Conservation (phyloP, 1,284 basidiomycete genomes). For the Entoloma clypeatum region DNA sequence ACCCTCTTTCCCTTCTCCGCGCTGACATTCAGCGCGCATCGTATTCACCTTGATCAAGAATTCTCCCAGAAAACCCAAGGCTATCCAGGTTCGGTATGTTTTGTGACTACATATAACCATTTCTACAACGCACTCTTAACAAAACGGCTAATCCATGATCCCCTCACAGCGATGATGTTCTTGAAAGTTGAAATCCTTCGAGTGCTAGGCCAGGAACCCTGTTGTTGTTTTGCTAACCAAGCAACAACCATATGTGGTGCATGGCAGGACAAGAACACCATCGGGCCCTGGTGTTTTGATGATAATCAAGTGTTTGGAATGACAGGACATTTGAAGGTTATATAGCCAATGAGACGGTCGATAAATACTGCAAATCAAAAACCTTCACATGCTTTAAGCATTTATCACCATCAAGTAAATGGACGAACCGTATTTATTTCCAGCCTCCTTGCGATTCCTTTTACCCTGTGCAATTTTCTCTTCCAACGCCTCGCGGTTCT, state of each 20-base stretch:
- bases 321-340: conserved; percentile 45
- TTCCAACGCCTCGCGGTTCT: conserved; percentile 73
- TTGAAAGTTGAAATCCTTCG: conserved; percentile 62
- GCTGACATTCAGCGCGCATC: conserved; percentile 75
- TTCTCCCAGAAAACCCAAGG: conserved; percentile 69
- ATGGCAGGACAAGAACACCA: conserved; percentile 37
- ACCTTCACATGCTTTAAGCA: conserved; percentile 16
- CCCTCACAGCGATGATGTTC: conserved; percentile 74
- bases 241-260: conserved; percentile 51
- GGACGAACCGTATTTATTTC: conserved; percentile 75
- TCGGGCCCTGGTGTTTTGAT: conserved; percentile 52
- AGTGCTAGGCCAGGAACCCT: conserved; percentile 75
- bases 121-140: conserved; percentile 9
- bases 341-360: conserved; percentile 8
- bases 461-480: conserved; percentile 76
- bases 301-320: conserved; percentile 67
- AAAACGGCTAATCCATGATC: conserved; percentile 82
- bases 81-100: conserved; percentile 55
- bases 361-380: conserved; percentile 19
- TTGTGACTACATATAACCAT: background rate
- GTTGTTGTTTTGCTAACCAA: conserved; percentile 64
- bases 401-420: background rate
- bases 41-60: conserved; percentile 70
- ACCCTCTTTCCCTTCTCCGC: conserved; percentile 84
- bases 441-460: conserved; percentile 79